Conservation (phyloP, 179 eudicot genomes). For the Gypsophila paniculata region DNA sequence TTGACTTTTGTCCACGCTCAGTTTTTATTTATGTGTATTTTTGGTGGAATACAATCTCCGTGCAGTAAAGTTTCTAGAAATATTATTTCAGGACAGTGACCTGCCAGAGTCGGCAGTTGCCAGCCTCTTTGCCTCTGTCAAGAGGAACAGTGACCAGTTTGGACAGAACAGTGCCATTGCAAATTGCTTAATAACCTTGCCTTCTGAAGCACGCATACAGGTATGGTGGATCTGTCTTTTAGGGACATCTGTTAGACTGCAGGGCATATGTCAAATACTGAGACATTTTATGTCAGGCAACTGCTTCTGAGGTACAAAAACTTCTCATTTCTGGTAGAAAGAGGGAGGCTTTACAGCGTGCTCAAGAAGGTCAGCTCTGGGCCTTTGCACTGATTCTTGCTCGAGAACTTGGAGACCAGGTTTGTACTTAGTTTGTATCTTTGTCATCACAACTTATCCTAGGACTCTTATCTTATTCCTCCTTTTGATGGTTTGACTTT, state of each 20-base stretch:
- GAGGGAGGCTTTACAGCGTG: constrained; percentile 75
- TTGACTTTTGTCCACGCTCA: neutral
- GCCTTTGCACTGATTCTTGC: constrained; percentile 82
- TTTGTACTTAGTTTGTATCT: constrained; percentile 23
- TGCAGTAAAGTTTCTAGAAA: neutral
- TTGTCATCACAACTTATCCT: neutral
- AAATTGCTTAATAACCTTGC: constrained; percentile 64
- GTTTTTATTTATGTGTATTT: neutral
- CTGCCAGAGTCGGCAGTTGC: constrained; percentile 84
- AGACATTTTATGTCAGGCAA: constrained; percentile 35
- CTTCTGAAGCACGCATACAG: constrained; percentile 73
- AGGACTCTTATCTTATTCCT: constrained; percentile 2
- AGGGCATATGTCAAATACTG: constrained; percentile 16
- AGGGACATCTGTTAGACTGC: constrained; percentile 8
- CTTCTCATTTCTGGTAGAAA: constrained; percentile 75
- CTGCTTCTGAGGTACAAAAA: constrained; percentile 71
- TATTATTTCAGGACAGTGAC: constrained; percentile 57
- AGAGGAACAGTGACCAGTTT: constrained; percentile 41
- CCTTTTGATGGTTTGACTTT: constrained; percentile 15
- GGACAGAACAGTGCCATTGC: constrained; percentile 39
- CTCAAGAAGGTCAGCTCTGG: constrained; percentile 86
- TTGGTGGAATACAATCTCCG: neutral
- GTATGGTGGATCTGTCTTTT: constrained; percentile 31
- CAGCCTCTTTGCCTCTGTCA: constrained; percentile 74
- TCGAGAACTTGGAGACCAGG: constrained; percentile 88